Conservation (phyloP, 129 eudicot species). For the Dittrichia graveolens region DNA sequence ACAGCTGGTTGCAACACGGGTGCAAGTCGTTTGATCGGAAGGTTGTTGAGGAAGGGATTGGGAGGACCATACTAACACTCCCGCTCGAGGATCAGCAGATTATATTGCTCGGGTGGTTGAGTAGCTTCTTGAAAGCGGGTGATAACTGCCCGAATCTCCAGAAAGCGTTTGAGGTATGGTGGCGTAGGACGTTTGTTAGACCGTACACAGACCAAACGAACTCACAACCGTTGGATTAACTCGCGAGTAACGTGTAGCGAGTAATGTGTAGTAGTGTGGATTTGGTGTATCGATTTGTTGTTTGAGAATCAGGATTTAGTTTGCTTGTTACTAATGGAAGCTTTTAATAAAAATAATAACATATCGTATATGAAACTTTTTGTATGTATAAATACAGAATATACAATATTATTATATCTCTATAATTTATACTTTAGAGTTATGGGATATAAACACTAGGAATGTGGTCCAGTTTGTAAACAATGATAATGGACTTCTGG, state of each 20-base stretch:
- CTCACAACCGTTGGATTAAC: constrained; percentile 43
- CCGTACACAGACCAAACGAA: constrained; percentile 60
- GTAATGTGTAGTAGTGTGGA: constrained; percentile 35
- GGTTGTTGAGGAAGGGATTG: constrained; percentile 96
- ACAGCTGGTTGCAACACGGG: constrained; percentile 87
- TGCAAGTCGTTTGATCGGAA: constrained; percentile 85
- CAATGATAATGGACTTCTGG: constrained; percentile 18
- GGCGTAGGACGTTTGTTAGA: constrained; percentile 92
- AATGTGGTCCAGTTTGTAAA: constrained; percentile 29
- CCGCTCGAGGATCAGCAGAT: constrained; percentile 98
- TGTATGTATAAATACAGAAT: not conserved
- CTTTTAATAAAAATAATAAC: constrained; percentile 13
- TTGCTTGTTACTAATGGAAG: constrained; percentile 28
- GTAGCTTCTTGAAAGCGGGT: constrained; percentile 73
- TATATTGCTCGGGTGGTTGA: constrained; percentile 78
- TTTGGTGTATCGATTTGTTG: constrained; percentile 29
- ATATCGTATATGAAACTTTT: constrained; percentile 24
- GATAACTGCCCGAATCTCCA: constrained; percentile 96
- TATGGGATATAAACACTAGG: not conserved
- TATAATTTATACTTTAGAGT: constrained; percentile 10
- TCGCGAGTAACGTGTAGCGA: constrained; percentile 7
- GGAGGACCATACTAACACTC: constrained; percentile 86
- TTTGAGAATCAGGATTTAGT: constrained; percentile 23
- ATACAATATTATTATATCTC: not conserved
- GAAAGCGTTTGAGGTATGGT: constrained; percentile 96